A percentile compares a stretch with the other conserved stretches of the same genome.
phyloP scores from a whole-genome alignment of 768 basidiomycete species.

The Suillus cothurnatus region DNA sequence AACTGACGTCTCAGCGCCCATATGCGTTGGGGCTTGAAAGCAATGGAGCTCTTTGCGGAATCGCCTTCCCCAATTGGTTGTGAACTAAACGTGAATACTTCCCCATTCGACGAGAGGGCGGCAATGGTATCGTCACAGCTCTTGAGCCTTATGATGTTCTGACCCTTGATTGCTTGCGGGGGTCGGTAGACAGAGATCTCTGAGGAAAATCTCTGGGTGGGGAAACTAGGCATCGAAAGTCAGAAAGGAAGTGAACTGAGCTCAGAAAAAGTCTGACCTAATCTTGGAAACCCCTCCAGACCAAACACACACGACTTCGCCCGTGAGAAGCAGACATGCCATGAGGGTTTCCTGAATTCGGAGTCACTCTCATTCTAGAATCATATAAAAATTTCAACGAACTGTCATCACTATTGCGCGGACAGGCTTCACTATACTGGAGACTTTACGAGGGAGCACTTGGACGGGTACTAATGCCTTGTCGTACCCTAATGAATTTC shows the following conservation, averaged over 20 bases:
- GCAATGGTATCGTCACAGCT: conserved; percentile 81
- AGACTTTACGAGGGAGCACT: conserved; percentile 76
- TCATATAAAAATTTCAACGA: not conserved
- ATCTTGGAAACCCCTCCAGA: conserved; percentile 77
- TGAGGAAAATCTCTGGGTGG: conserved; percentile 72
- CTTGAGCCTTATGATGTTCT: conserved; percentile 78
- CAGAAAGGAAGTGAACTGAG: conserved; percentile 3
- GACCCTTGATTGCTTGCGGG: conserved; percentile 69
- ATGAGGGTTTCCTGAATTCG: conserved; percentile 74
- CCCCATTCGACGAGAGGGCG: conserved; percentile 83
- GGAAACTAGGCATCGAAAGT: conserved; percentile 53
- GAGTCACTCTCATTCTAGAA: not conserved
- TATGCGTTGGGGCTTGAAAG: conserved; percentile 81
- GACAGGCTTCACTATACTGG: conserved; percentile 72
- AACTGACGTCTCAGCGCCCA: conserved; percentile 90
- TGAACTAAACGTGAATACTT: conserved; percentile 81
- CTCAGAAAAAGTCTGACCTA: conserved; percentile 44
- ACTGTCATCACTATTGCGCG: conserved; percentile 72
- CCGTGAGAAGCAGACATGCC: conserved; percentile 74
- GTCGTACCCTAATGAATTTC: conserved; percentile 63
- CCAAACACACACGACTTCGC: conserved; percentile 84
- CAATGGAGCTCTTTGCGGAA: conserved; percentile 12
- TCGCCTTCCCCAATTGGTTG: conserved; percentile 37
- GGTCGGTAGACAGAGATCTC: conserved; percentile 81
- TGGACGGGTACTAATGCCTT: conserved; percentile 74